Conservation (phyloP, 2,329 filamentous ascomycete species). For the Talaromyces sp. region DNA sequence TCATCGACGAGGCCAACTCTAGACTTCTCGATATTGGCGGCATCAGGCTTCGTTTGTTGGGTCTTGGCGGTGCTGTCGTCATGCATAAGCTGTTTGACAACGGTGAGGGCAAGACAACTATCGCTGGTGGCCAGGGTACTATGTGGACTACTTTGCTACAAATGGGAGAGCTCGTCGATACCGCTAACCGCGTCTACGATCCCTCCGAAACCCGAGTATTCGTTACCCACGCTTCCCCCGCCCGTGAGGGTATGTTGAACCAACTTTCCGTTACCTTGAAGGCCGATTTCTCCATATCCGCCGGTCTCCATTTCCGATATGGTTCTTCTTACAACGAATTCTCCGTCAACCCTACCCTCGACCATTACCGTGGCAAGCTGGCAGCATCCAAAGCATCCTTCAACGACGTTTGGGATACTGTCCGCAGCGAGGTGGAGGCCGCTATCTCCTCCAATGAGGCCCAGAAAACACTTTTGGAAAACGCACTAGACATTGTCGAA, state of each 20-base stretch:
- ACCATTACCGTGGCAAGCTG: slow-evolving; percentile 97
- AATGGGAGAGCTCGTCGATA: slow-evolving; percentile 97
- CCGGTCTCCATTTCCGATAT: slow-evolving; percentile 95
- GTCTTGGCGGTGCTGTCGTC: slow-evolving; percentile 91
- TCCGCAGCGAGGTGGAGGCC: slow-evolving; percentile 91
- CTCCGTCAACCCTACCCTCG: slow-evolving; percentile 94
- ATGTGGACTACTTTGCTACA: slow-evolving; percentile 99
- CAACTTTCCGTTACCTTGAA: slow-evolving; percentile 96
- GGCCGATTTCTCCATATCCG: slow-evolving; percentile 96
- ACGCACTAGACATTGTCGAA: slow-evolving; percentile 88
- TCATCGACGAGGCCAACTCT: slow-evolving; percentile 96
- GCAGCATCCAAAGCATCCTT: slow-evolving; percentile 97
- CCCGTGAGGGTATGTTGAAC: slow-evolving; percentile 92
- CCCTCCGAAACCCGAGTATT: slow-evolving; percentile 96
- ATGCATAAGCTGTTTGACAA: slow-evolving; percentile 99
- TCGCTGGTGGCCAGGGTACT: slow-evolving; percentile 94
- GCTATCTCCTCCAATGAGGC: slow-evolving; percentile 91
- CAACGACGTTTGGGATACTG: slow-evolving; percentile 99
- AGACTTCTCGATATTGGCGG: slow-evolving; percentile 92
- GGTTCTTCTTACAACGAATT: slow-evolving; percentile 99
- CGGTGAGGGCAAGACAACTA: slow-evolving; percentile 94
- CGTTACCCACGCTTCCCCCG: slow-evolving; percentile 93
- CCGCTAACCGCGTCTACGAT: slow-evolving; percentile 96
- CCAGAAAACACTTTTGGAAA: slow-evolving; percentile 86
- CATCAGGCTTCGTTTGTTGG: slow-evolving; percentile 90